Conservation (phyloP, 2,329 filamentous ascomycete genomes). For the Fonsecaea pugnacius region DNA sequence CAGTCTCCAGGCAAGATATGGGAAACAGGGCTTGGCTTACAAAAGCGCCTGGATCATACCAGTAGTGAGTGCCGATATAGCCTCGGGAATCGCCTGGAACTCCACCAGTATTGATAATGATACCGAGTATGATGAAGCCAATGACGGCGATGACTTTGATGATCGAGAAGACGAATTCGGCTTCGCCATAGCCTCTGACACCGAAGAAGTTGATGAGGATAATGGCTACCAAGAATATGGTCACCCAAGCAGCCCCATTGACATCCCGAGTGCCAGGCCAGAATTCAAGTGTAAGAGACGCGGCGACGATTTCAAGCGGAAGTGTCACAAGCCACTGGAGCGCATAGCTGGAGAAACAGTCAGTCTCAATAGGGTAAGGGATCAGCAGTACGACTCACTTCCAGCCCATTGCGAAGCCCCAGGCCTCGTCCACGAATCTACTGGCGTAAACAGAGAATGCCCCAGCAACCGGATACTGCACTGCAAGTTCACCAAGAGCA, state of each 20-base stretch:
- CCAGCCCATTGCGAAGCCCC: conserved; percentile 96
- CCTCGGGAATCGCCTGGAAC: conserved; percentile 63
- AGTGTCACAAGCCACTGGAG: conserved; percentile 84
- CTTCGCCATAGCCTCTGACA: conserved; percentile 85
- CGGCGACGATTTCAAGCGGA: conserved; percentile 84
- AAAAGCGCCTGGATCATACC: conserved; percentile 75
- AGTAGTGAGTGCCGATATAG: conserved; percentile 80
- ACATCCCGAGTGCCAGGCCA: conserved; percentile 65
- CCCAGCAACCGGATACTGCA: conserved; percentile 87
- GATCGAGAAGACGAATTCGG: conserved; percentile 83
- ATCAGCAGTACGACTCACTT: conserved; percentile 62
- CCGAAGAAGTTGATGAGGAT: conserved; percentile 84
- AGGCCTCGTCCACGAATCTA: conserved; percentile 89
- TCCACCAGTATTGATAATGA: conserved; percentile 79
- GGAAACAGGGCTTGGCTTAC: conserved; percentile 37
- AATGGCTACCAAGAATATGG: conserved; percentile 77
- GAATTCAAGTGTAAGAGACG: conserved; percentile 80
- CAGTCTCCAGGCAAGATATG: conserved; percentile 57
- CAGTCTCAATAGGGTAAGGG: background rate
- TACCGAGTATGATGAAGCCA: conserved; percentile 67
- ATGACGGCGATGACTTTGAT: conserved; percentile 86
- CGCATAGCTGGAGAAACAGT: conserved; percentile 66
- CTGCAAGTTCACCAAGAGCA: conserved; percentile 86
- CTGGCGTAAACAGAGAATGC: conserved; percentile 92
- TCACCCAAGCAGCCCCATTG: conserved; percentile 75